Percentiles rank a stretch among this genome's conserved stretches.
phyloP scores from a whole-genome alignment of 106 monocot species.

The Cymbidium sinense region DNA sequence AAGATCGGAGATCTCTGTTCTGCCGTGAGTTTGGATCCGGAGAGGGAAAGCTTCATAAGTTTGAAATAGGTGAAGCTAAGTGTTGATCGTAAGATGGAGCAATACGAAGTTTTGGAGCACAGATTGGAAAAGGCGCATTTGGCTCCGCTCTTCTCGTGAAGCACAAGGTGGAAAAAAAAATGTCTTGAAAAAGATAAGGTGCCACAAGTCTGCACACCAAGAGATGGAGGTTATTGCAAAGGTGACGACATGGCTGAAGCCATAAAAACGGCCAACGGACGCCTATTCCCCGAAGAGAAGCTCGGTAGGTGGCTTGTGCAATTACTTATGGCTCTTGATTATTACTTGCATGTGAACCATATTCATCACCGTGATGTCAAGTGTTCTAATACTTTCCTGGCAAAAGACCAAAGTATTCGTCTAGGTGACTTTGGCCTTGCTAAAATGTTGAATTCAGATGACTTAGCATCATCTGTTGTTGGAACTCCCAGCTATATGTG shows the following conservation, averaged over 20 bases:
- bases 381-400: constrained; percentile 97
- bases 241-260: constrained; percentile 93
- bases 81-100: constrained; percentile 48
- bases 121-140: constrained; percentile 97
- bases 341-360: constrained; percentile 89
- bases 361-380: constrained; percentile 99
- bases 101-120: constrained; percentile 97
- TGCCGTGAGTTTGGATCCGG: constrained; percentile 7
- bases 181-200: constrained; percentile 98
- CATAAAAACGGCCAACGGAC: constrained; percentile 86
- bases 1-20: constrained; percentile 2
- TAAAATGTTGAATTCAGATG: constrained; percentile 93
- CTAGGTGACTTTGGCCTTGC: constrained; percentile 98
- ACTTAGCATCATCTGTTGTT: constrained; percentile 95
- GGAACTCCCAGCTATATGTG: constrained; percentile 99
- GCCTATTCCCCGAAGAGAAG: constrained; percentile 88
- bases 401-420: constrained; percentile 74
- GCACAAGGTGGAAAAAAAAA: constrained; percentile 71
- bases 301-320: constrained; percentile 98
- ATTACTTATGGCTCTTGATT: constrained; percentile 96
- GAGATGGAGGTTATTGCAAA: constrained; percentile 93
- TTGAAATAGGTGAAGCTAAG: background rate
- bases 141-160: constrained; percentile 90
- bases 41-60: constrained; percentile 1
- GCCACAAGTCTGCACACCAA: constrained; percentile 74